Conservation (phyloP, 2,329 filamentous ascomycete genomes). For the Aspergillus jensenii region DNA sequence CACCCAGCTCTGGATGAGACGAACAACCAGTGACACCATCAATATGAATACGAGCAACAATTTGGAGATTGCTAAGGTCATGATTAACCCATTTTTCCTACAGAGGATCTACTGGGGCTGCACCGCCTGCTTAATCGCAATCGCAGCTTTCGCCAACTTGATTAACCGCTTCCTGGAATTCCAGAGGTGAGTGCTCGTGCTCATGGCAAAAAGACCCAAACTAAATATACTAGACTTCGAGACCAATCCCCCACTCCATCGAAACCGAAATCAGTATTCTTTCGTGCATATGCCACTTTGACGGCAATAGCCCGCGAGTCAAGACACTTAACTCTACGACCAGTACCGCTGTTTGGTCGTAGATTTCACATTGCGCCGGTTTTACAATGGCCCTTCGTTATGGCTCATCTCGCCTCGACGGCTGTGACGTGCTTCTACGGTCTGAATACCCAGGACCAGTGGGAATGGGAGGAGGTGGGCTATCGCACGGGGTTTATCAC, state of each 20-base stretch:
- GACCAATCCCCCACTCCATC: conserved; percentile 48
- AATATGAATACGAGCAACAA: conserved; percentile 32
- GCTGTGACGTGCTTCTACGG: conserved; percentile 59
- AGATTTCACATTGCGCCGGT: conserved; percentile 39
- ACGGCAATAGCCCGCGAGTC: conserved; percentile 57
- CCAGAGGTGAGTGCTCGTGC: conserved; percentile 46
- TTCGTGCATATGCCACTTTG: conserved; percentile 51
- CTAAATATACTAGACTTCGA: conserved; percentile 42
- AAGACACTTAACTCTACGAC: conserved; percentile 46
- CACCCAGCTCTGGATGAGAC: background rate
- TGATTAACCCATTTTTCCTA: conserved; percentile 48
- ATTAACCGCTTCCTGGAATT: conserved; percentile 50
- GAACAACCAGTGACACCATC: conserved; percentile 14
- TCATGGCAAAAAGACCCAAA: background rate
- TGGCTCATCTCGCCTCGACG: conserved; percentile 50
- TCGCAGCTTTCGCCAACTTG: conserved; percentile 37
- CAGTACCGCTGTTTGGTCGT: conserved; percentile 33
- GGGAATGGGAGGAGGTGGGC: conserved; percentile 56
- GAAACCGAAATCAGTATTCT: conserved; percentile 53
- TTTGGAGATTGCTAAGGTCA: conserved; percentile 44
- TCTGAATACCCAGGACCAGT: conserved; percentile 50
- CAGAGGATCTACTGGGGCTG: conserved; percentile 56
- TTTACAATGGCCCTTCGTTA: conserved; percentile 35
- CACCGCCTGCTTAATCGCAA: conserved; percentile 41
- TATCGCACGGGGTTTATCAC: conserved; percentile 57